Base-by-base conservation (phyloP, 495 filamentous ascomycete species). In the Podospora pseudocomata region DNA sequence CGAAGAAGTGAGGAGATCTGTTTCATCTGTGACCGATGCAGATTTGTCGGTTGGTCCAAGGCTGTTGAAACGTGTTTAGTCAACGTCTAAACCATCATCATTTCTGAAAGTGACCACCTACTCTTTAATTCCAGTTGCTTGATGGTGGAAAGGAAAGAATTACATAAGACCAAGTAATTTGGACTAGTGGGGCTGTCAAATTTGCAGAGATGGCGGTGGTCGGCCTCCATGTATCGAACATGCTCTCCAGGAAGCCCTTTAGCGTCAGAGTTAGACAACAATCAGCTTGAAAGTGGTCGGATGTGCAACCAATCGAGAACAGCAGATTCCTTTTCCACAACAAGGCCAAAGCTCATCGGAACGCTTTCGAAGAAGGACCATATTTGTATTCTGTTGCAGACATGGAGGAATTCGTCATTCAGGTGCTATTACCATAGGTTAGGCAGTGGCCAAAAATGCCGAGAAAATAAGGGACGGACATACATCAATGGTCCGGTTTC, bases 301-400 rank as follows among this genome's bases (percentile, higher is more conserved):
- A 18, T 57, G 54, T 57, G 54, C 20, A 27, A 68, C 70, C 6
- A 55, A 68, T 67, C 73, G 1, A 76, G 67, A 4, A 77, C 69
- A 5, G 83, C 80, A 0, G 81, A 84, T 18, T 82, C 76, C 58
- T 75, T 80, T 4, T 82, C 78, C 1, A 85, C 81, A 53, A 85
- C 74, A n/a, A 82, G 70, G 1, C 80, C 80, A 34, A 81, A 56
- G 2, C 57, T 49, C 2, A 79, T 83, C 30, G 65, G 68, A 20
- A 70, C 56, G 1, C 76, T 80, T 66, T 86, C 83, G 34, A 81
- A 86, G 69, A 85, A 85, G n/a, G 83, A 84, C 59, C 72, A 76
- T 0, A 86, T 64, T 0, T 65, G 56, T 0, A 84, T 30, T 5
- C 75, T 68, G 9, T 65, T 67, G 20, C 75, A 70, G 23, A 78